Percentiles rank a stretch among this genome's conserved stretches.
Conservation (phyloP, 352 stramenopile species). For the Phytopythium ostracodes region DNA sequence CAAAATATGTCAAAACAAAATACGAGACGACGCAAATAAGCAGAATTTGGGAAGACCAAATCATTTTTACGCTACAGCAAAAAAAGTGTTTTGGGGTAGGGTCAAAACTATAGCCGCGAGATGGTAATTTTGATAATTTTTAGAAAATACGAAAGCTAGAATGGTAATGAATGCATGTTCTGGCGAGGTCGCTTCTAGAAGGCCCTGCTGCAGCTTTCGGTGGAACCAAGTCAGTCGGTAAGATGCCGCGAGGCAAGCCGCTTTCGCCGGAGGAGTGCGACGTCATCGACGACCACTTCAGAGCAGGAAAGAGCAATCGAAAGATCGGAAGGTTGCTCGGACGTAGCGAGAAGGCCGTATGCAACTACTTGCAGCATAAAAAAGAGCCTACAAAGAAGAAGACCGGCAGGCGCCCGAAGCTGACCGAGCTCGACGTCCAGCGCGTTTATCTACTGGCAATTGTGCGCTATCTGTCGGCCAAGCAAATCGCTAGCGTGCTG, state of each 20-base stretch:
- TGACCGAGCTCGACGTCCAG: neutral
- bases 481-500: neutral
- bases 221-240: no score
- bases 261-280: neutral
- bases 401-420: neutral
- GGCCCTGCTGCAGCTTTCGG: neutral
- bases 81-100: neutral
- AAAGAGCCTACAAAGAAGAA: neutral
- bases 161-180: neutral
- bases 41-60: no score
- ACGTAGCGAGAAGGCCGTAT: conserved; percentile 1
- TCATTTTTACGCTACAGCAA: no score
- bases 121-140: neutral
- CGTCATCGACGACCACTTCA: neutral
- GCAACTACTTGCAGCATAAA: neutral
- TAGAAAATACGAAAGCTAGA: neutral
- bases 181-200: neutral
- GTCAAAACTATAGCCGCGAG: neutral
- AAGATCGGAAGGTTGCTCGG: neutral
- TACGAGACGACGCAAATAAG: no score
- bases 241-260: neutral
- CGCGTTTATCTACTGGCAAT: neutral
- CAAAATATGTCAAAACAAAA: no score
- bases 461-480: neutral
- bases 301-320: neutral